Evolutionary conservation across 2,329 filamentous ascomycete species (phyloP).

Genomic region (Teratosphaeriaceae sp.): DNA sequence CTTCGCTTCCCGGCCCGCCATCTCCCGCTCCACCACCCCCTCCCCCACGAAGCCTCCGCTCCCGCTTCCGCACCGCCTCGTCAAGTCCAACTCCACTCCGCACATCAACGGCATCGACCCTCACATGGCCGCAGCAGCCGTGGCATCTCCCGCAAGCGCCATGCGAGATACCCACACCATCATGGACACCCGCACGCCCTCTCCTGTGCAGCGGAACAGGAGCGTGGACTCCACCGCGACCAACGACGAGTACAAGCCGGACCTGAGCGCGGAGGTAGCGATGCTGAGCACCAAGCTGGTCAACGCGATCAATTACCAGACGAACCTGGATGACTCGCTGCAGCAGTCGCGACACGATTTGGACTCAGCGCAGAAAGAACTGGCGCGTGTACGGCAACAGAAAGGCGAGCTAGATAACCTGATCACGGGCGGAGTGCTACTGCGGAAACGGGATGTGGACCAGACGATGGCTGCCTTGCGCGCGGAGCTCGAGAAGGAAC

Average conservation of each 20-base stretch:
- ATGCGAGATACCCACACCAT: constrained; percentile 17
- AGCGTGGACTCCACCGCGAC: constrained; percentile 21
- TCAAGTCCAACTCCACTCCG: constrained; percentile 18
- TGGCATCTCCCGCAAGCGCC: constrained; percentile 5
- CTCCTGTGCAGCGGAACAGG: constrained; percentile 20
- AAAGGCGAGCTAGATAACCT: constrained; percentile 63
- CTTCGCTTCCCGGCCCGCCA: constrained; percentile 3
- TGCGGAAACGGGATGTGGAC: constrained; percentile 69
- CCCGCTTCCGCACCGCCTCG: constrained; percentile 13
- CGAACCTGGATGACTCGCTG: constrained; percentile 80
- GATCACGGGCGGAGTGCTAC: constrained; percentile 66
- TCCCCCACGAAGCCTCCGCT: not conserved
- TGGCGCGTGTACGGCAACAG: constrained; percentile 62
- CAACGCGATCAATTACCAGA: constrained; percentile 95
- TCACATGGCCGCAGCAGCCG: constrained; percentile 17
- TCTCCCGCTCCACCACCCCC: constrained; percentile 8
- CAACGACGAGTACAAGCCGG: constrained; percentile 46
- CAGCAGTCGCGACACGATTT: constrained; percentile 77
- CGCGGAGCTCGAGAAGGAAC: constrained; percentile 37
- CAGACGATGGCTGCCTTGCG: constrained; percentile 36
- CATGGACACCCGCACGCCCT: constrained; percentile 40
- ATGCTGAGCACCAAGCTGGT: constrained; percentile 92
- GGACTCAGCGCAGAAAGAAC: constrained; percentile 61
- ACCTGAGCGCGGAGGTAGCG: constrained; percentile 70
- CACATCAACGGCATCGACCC: constrained; percentile 17